phyloP scores from a whole-genome alignment of 2,329 filamentous ascomycete species.

The Penicillium polonicum region DNA sequence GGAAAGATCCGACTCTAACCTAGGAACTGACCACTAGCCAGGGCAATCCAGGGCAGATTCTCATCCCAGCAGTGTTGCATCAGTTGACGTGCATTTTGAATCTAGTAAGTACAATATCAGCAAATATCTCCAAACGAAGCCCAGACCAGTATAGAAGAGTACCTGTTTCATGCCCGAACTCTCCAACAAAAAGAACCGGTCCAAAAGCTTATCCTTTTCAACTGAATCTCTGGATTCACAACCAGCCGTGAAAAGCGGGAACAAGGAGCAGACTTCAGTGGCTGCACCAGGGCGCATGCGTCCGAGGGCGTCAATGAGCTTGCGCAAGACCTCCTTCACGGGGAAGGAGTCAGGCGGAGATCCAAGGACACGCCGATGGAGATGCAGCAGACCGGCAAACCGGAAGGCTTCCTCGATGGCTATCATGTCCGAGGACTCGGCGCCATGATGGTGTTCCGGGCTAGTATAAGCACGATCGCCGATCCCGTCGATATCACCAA shows the following conservation, averaged over 20 bases:
- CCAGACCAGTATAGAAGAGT: constrained; percentile 22
- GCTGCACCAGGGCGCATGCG: constrained; percentile 65
- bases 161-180: constrained; percentile 75
- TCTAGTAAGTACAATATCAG: constrained; percentile 25
- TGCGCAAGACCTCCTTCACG: constrained; percentile 62
- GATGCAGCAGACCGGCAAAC: constrained; percentile 73
- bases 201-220: constrained; percentile 61
- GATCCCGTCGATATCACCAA: constrained; percentile 61
- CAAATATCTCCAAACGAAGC: neutral
- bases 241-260: constrained; percentile 80
- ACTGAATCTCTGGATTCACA: constrained; percentile 63
- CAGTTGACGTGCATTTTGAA: constrained; percentile 41
- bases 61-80: constrained; percentile 44
- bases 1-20: constrained; percentile 24
- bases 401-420: constrained; percentile 78
- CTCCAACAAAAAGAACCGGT: constrained; percentile 66
- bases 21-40: constrained; percentile 42
- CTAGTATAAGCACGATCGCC: constrained; percentile 40
- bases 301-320: constrained; percentile 62
- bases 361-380: constrained; percentile 70
- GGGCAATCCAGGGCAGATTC: constrained; percentile 39
- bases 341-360: constrained; percentile 56
- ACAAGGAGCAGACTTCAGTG: constrained; percentile 72
- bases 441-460: constrained; percentile 41
- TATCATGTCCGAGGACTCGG: constrained; percentile 50